Percentiles rank a stretch among this genome's conserved stretches.
phyloP scores from a whole-genome alignment of 164 flowering plant species.

The Tetrastigma voinierianum region DNA sequence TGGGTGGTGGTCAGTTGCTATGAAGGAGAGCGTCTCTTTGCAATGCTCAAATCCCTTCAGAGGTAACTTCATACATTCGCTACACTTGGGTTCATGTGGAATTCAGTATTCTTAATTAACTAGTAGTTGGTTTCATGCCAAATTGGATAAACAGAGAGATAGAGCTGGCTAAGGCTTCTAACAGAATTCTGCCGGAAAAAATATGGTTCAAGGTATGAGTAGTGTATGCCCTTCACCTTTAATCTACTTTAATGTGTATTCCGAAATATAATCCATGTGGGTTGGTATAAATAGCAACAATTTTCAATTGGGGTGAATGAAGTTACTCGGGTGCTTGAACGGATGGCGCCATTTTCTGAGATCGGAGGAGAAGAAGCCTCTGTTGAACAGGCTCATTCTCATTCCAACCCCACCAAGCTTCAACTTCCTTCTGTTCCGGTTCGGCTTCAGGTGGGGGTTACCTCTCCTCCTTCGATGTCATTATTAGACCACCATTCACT shows the following conservation, averaged over 20 bases:
- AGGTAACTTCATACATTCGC: constrained; percentile 29
- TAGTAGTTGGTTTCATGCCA: not conserved
- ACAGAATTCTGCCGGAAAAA: constrained; percentile 58
- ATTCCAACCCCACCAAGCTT: not conserved
- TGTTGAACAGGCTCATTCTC: constrained; percentile 14
- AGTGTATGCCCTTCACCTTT: not conserved
- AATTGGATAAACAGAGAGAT: constrained; percentile 43
- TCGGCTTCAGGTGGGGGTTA: constrained; percentile 59
- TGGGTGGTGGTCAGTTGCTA: constrained; percentile 24
- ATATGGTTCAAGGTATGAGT: constrained; percentile 71
- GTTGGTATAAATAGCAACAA: constrained; percentile 55
- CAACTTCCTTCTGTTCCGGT: constrained; percentile 41
- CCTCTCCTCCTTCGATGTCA: not conserved
- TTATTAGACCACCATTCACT: too few relatives aligned
- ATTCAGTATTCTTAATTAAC: not conserved
- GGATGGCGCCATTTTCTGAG: constrained; percentile 44
- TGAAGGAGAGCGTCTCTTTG: constrained; percentile 58
- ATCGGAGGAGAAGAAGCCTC: constrained; percentile 9
- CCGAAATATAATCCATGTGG: not conserved
- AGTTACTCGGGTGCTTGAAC: constrained; percentile 76
- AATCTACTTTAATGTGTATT: not conserved
- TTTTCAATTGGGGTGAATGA: constrained; percentile 87
- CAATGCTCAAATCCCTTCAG: constrained; percentile 42
- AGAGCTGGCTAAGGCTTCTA: constrained; percentile 39
- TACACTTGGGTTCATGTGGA: not conserved